These are phyloP conservation scores for Calonectria pseudoreteaudii DNA, from an alignment of 2,329 filamentous ascomycete genomes.

Conservation along the genomic window DNA sequence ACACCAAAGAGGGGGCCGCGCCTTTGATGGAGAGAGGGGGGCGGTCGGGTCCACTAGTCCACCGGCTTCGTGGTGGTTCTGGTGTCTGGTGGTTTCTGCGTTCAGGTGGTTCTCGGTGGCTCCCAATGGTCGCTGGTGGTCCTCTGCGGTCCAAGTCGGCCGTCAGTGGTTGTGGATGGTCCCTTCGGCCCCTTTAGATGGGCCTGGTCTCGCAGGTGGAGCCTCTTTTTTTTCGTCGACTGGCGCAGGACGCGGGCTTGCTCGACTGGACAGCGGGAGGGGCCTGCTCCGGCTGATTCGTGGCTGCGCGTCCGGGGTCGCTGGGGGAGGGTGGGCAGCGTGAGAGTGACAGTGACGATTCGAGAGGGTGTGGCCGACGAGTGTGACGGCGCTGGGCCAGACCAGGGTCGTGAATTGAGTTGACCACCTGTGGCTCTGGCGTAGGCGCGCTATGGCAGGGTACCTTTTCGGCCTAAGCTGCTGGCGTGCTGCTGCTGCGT, in stretches of 20 bases:
- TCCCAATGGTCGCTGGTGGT: conserved; percentile 34
- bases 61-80: conserved; percentile 40
- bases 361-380: conserved; percentile 36
- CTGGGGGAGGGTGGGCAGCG: conserved; percentile 24
- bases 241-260: conserved; percentile 32
- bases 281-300: conserved; percentile 27
- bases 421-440: conserved; percentile 6
- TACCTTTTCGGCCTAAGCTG: conserved; percentile 17
- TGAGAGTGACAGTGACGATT: conserved; percentile 17
- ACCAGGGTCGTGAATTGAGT: conserved; percentile 35
- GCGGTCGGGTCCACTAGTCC: conserved; percentile 36
- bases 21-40: conserved; percentile 35
- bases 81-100: conserved; percentile 20
- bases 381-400: conserved; percentile 28
- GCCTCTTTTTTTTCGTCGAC: conserved; percentile 27
- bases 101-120: conserved; percentile 35
- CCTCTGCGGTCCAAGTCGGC: conserved; percentile 20
- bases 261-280: conserved; percentile 37
- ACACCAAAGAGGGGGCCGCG: conserved; percentile 41
- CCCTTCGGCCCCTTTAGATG: conserved; percentile 26
- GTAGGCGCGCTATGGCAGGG: conserved; percentile 16
- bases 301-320: conserved; percentile 16
- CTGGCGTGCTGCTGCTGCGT: background rate
- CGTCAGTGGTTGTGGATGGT: conserved; percentile 23
- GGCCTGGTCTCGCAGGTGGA: conserved; percentile 31